Evolutionary conservation across 2,329 filamentous ascomycete genomes (phyloP).

Genomic region (Boeremia exigua): DNA sequence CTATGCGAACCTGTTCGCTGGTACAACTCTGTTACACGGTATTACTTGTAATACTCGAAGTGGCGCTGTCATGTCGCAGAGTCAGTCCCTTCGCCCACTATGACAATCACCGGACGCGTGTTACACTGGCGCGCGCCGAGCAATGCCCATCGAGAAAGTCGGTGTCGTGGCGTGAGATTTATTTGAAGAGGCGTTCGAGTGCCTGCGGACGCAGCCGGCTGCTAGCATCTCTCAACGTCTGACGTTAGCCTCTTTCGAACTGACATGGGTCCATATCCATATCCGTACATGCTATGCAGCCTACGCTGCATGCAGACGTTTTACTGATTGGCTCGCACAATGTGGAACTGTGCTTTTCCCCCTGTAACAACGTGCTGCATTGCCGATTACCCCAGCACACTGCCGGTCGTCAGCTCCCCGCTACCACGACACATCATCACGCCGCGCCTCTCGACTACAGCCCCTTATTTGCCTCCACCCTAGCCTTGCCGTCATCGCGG

Average conservation of each 20-base stretch:
- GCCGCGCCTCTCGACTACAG: conserved; percentile 3
- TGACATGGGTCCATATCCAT: conserved; percentile 36
- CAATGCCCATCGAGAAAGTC: conserved; percentile 10
- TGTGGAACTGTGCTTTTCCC: conserved; percentile 1
- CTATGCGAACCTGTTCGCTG: conserved; percentile 32
- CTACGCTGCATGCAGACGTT: conserved; percentile 7
- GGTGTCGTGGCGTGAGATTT: conserved; percentile 2
- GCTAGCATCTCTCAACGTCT: conserved; percentile 40
- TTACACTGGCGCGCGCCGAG: conserved; percentile 15
- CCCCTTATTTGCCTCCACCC: conserved; percentile 1
- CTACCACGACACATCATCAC: conserved; percentile 20
- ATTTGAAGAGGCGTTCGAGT: conserved; percentile 14
- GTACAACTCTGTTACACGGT: conserved; percentile 24
- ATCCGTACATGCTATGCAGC: not conserved
- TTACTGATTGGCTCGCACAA: conserved; percentile 14
- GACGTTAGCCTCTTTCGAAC: conserved; percentile 46
- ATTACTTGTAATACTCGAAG: conserved; percentile 7
- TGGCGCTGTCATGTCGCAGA: conserved; percentile 20
- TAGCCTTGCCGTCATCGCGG: conserved; percentile 14
- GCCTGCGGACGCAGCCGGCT: conserved; percentile 39
- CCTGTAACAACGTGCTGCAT: conserved; percentile 20
- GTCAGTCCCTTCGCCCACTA: conserved; percentile 1
- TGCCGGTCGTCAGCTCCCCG: conserved; percentile 10
- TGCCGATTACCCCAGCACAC: conserved; percentile 11
- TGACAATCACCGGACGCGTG: conserved; percentile 7